Evolutionary conservation across 2,329 filamentous ascomycete species (phyloP), one percentile per base, ranked within the genome.

Genomic region (Botryotinia narcissicola): DNA sequence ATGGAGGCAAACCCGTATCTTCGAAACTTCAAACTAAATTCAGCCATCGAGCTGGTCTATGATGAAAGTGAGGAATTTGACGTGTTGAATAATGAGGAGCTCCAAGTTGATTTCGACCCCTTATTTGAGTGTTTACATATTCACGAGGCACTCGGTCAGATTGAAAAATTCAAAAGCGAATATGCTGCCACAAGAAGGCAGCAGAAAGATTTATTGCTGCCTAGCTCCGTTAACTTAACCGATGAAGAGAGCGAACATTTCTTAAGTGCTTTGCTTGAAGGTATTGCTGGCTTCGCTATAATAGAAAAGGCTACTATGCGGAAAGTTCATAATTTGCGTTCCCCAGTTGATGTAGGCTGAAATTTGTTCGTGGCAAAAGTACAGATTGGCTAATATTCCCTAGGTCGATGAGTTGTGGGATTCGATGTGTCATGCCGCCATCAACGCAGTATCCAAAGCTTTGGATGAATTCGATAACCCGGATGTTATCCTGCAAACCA

Each of bases 361-460:
- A 8, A 25, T 25, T 29, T 32, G 62, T 72, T 9, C 25, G 62
- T 16, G 14, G 71, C 57, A n/a, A 35, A 32, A 37, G 18, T 20
- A 10, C 32, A 12, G 25, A 37, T 46, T 22, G 54, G 54, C 76
- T 80, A 54, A 80, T 71, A 46, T 32, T n/a, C 37, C 73, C 37
- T 75, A 95, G 92, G 90, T 98, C n/a, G 96, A 99, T 80, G 96
- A 98, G 82, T 85, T 99, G 3, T 99, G 96, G 96, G 95, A 98
- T 79, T 98, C 95, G 0, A 96, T 98, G 93, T 98, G 95, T 80
- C 93, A 95, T 79, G 91, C 92, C 62, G 92, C 93, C 0, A 94
- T 98, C 77, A 88, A 87, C 14, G 85, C 98, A 66, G 97, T 97
- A 75, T 91, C 91, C 0, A 93, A 91, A 77, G 92, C 93, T 0